These are phyloP conservation scores for Cucurbita argyrosperma DNA, from an alignment of 306 rosid species.

Conservation along the genomic window DNA sequence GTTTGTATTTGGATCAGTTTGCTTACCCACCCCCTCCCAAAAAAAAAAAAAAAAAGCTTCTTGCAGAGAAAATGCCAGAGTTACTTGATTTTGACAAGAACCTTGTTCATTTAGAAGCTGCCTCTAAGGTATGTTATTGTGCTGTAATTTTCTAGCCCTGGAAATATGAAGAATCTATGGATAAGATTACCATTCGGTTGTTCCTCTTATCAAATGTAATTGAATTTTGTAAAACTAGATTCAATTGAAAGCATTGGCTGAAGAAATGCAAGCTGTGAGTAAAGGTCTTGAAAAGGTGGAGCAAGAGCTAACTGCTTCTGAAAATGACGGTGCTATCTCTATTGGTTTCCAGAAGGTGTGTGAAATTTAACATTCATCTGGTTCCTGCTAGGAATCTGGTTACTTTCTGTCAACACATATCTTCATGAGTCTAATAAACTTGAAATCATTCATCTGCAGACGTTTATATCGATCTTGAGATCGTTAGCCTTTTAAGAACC, in stretches of 20 bases:
- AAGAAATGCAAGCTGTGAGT: constrained; percentile 99
- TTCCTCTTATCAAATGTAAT: neutral
- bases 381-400: neutral
- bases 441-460: neutral
- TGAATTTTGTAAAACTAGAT: constrained; percentile 38
- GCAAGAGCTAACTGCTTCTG: constrained; percentile 84
- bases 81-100: constrained; percentile 87
- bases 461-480: neutral
- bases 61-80: constrained; percentile 90
- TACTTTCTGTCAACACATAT: neutral
- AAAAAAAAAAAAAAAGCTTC: constrained; percentile 30
- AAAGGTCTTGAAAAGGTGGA: constrained; percentile 97
- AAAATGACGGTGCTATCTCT: constrained; percentile 73
- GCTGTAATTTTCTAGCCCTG: neutral
- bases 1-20: neutral
- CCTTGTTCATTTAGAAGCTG: constrained; percentile 85
- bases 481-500: neutral
- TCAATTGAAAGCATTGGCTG: constrained; percentile 93
- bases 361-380: constrained; percentile 6
- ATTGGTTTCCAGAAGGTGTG: constrained; percentile 75
- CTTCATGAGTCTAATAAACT: neutral
- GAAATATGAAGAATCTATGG: neutral
- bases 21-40: neutral
- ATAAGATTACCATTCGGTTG: neutral
- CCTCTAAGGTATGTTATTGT: constrained; percentile 62